phyloP scores from a whole-genome alignment of 1,284 basidiomycete genomes.

The Ustilago crameri region DNA sequence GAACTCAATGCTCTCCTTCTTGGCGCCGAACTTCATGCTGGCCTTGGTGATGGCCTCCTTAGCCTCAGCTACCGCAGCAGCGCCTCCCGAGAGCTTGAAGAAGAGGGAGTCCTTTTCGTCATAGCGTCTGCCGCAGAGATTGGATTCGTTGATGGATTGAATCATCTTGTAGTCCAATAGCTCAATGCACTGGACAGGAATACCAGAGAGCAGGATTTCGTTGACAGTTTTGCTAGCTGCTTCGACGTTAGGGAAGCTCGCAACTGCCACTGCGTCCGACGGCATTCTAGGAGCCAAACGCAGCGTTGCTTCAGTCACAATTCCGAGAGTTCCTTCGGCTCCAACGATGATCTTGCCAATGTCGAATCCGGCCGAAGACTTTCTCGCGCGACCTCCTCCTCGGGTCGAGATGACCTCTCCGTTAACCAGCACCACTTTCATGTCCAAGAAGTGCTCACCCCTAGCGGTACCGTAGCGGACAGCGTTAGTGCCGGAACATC shows the following conservation, averaged over 20 bases:
- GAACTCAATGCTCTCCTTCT: constrained; percentile 70
- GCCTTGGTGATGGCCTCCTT: constrained; percentile 39
- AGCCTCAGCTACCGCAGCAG: constrained; percentile 64
- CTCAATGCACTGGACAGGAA: constrained; percentile 72
- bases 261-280: constrained; percentile 72
- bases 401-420: constrained; percentile 95
- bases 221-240: constrained; percentile 78
- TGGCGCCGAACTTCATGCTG: constrained; percentile 30
- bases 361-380: constrained; percentile 91
- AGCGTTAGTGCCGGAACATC: constrained; percentile 77
- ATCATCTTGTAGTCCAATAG: constrained; percentile 61
- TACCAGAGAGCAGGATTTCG: constrained; percentile 72
- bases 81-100: constrained; percentile 55
- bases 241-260: constrained; percentile 71
- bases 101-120: constrained; percentile 52
- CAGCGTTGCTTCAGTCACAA: constrained; percentile 89
- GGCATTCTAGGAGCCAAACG: constrained; percentile 83
- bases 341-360: constrained; percentile 91
- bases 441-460: constrained; percentile 68
- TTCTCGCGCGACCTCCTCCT: constrained; percentile 73
- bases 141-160: constrained; percentile 59
- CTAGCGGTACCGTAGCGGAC: constrained; percentile 88
- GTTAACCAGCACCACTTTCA: constrained; percentile 77
- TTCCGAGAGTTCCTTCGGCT: constrained; percentile 91
- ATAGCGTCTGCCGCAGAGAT: constrained; percentile 66